Evolutionary conservation across 2,329 filamentous ascomycete species (phyloP), one percentile per base, ranked within the genome.

Genomic region (Albophoma yamanashiensis): DNA sequence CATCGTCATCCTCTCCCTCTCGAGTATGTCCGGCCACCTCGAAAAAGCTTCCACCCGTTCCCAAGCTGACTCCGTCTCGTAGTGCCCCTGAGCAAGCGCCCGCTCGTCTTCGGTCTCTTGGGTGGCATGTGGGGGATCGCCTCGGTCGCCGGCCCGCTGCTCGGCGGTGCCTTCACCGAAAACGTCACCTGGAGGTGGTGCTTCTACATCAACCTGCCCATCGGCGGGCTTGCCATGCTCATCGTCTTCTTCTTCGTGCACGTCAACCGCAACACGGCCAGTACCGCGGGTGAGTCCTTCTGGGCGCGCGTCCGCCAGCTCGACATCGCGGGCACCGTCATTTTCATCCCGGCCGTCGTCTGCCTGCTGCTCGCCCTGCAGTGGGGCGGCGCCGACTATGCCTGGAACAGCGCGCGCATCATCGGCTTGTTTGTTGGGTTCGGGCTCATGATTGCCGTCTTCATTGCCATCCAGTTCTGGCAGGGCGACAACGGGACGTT

Each of bases 121-220:
- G 79, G 79, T 14, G 79, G 75, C 57, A 82, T 84, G 73, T 85
- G 79, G 70, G 83, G 82, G 20, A 76, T 86, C 57, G 81, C 81
- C 50, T 75, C 72, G 36, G 78, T 82, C 8, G 76, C 76, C 3
- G 80, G 79, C 0, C 80, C 80, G 9, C 67, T 83, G 17, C 70
- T 81, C 6, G 80, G 80, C 7, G 80, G 80, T 25, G 79, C 68
- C 8, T 79, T 82, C 45, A 79, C 79, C 2, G 75, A 82, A 36
- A 71, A 77, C 27, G 70, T 73, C 3, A 78, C 77, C 11, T 82
- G 80, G 80, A 71, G 79, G 34, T 82, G 80, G 80, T 82, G 79
- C 64, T 82, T 81, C 64, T 73, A 75, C 64, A 71, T 75, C 64
- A 79, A 79, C 66, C 74, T 80, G 4, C 76, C 77, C 60, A 76